phyloP scores from a whole-genome alignment of 1,139 yeast genomes.

The Suhomyces taliae region DNA sequence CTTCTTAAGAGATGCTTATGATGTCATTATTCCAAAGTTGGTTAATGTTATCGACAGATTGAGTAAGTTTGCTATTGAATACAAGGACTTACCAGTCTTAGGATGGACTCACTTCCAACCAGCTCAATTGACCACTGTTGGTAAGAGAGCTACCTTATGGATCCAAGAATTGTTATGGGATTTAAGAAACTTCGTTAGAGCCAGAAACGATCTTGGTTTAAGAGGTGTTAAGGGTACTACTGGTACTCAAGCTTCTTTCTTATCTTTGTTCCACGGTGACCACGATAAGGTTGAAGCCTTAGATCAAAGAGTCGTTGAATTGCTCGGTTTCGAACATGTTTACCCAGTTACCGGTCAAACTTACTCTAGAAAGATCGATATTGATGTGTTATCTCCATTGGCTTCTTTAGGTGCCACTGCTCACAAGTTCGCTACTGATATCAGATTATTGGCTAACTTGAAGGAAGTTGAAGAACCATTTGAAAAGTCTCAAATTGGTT shows the following conservation, averaged over 20 bases:
- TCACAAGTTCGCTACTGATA: conserved; percentile 97
- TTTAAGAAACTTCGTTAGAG: conserved; percentile 91
- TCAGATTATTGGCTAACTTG: conserved; percentile 91
- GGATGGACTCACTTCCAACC: conserved; percentile 99
- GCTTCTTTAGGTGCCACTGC: conserved; percentile 96
- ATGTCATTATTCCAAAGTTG: conserved; percentile 86
- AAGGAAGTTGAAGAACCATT: conserved; percentile 98
- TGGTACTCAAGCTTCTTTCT: conserved; percentile 97
- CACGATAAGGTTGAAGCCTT: conserved; percentile 93
- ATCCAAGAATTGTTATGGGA: conserved; percentile 98
- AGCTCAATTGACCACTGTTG: conserved; percentile 97
- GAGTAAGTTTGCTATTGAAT: conserved; percentile 80
- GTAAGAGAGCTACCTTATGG: conserved; percentile 98
- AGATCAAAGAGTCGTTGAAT: conserved; percentile 89
- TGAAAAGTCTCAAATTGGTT: conserved; percentile 96
- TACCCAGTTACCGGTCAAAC: conserved; percentile 99
- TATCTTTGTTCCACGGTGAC: conserved; percentile 92
- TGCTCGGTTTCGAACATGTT: conserved; percentile 89
- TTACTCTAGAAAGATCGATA: conserved; percentile 95
- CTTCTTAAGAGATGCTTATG: conserved; percentile 94
- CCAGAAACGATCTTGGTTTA: conserved; percentile 92
- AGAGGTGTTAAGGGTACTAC: conserved; percentile 99
- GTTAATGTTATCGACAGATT: conserved; percentile 94
- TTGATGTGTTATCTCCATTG: conserved; percentile 88
- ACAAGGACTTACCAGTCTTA: conserved; percentile 93